Evolutionary conservation across 345 rosid species (phyloP).

Genomic region (Melaleuca quinquenervia): DNA sequence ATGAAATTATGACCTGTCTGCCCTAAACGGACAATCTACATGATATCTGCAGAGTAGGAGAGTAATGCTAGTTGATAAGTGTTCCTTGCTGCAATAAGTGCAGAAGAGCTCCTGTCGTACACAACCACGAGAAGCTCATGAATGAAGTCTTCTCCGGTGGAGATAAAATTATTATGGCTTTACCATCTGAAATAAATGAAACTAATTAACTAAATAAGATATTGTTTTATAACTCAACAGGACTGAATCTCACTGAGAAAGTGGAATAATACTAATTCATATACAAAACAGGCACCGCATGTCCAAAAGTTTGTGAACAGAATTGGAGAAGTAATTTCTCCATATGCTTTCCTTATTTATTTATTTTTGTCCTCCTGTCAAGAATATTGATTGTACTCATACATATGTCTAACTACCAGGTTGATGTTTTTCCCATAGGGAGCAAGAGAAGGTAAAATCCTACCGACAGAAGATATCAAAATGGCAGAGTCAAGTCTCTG

Average conservation of each 20-base stretch:
- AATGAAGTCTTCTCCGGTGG: background rate
- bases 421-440: constrained; percentile 27
- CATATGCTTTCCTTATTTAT: background rate
- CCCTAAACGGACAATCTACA: background rate
- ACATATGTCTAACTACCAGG: background rate
- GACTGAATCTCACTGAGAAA: background rate
- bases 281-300: background rate
- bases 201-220: background rate
- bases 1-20: background rate
- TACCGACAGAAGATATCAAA: constrained; percentile 78
- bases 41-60: background rate
- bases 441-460: constrained; percentile 69
- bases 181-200: background rate
- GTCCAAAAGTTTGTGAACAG: background rate
- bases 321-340: background rate
- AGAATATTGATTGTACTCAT: background rate
- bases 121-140: background rate
- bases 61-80: background rate
- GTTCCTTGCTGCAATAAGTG: background rate
- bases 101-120: background rate
- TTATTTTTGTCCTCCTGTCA: background rate
- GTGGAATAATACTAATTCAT: background rate
- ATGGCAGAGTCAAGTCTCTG: constrained; percentile 87
- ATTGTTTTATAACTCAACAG: background rate
- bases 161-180: background rate